Percentiles rank a stretch among this genome's conserved stretches.
Evolutionary conservation across 2,329 filamentous ascomycete species (phyloP).

Genomic region (Xylariaceae sp.): DNA sequence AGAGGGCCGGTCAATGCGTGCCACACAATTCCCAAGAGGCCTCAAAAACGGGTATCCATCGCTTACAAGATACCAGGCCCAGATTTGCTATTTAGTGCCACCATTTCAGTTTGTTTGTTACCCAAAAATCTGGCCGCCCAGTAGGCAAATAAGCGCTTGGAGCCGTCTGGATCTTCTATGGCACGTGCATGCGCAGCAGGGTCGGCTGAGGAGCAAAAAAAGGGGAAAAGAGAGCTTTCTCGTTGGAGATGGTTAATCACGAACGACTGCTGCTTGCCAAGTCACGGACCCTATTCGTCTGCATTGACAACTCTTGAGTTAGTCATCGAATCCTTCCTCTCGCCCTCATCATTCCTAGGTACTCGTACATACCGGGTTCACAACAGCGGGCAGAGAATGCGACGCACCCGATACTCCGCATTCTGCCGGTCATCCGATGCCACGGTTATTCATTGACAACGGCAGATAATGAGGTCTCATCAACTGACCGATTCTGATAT

Average conservation of each 20-base stretch:
- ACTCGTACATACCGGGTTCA: slow-evolving; percentile 5
- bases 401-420: slow-evolving; percentile 14
- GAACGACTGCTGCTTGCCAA: neutral
- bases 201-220: slow-evolving; percentile 5
- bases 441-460: neutral
- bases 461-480: neutral
- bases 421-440: slow-evolving; percentile 17
- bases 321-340: neutral
- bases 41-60: slow-evolving; percentile 3
- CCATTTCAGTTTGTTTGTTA: slow-evolving; percentile 11
- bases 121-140: slow-evolving; percentile 15
- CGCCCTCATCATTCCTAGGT: neutral
- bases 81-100: slow-evolving; percentile 9
- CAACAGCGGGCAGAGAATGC: slow-evolving; percentile 9
- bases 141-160: slow-evolving; percentile 11
- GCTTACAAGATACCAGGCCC: slow-evolving; percentile 12
- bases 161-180: neutral
- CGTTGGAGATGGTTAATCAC: neutral
- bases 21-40: slow-evolving; percentile 2
- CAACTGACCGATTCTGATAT: neutral
- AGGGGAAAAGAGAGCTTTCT: neutral
- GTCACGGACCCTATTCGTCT: slow-evolving; percentile 2
- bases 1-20: slow-evolving; percentile 6
- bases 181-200: neutral
- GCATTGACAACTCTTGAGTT: neutral